Evolutionary conservation across 176 grass and related monocot genomes (phyloP).

Genomic region (Elymus sibiricus): DNA sequence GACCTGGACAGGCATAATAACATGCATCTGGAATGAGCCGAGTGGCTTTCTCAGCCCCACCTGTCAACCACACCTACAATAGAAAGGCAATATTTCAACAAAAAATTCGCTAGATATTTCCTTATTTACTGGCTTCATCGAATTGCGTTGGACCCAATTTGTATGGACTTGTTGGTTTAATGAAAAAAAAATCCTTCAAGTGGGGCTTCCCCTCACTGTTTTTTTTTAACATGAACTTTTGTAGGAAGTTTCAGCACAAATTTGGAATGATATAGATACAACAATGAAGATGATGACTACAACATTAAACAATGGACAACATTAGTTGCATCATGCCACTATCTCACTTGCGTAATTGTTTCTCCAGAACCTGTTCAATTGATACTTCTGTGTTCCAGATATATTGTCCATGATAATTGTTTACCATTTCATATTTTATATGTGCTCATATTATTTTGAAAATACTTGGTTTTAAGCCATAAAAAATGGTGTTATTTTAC

Average conservation of each 20-base stretch:
- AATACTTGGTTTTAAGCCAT: neutral
- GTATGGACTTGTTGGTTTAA: neutral
- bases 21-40: neutral
- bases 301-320: neutral
- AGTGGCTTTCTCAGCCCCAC: neutral
- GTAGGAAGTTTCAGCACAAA: neutral
- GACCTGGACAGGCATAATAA: neutral
- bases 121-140: neutral
- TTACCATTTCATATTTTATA: neutral
- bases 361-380: neutral
- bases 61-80: neutral
- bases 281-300: neutral
- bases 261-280: neutral
- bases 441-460: neutral
- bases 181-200: neutral
- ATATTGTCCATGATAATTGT: neutral
- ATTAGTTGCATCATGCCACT: neutral
- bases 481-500: neutral
- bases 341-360: neutral
- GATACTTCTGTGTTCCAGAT: neutral
- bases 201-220: neutral
- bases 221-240: neutral
- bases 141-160: neutral
- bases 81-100: neutral
- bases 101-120: neutral